A percentile compares a stretch with the other conserved stretches of the same genome.
These are phyloP conservation scores for Globisporangium polare DNA, from an alignment of 352 stramenopile species.

Conservation along the genomic window DNA sequence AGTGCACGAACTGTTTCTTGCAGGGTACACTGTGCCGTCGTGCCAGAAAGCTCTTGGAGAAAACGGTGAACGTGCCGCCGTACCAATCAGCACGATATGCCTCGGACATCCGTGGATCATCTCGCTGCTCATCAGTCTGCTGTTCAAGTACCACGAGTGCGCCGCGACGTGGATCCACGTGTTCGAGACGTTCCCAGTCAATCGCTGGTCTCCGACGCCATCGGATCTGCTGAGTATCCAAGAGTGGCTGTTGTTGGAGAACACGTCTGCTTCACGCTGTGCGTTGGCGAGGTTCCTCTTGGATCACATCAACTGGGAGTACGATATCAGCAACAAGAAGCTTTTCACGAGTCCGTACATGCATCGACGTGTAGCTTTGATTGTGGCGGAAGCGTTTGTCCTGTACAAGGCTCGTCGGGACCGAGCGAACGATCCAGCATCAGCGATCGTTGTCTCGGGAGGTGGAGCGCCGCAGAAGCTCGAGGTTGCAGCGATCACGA, in stretches of 20 bases:
- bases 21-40: conserved; percentile 42
- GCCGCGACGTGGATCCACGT: conserved; percentile 77
- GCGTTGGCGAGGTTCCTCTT: conserved; percentile 70
- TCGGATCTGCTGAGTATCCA: conserved; percentile 70
- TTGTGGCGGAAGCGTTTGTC: conserved; percentile 73
- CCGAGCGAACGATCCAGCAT: conserved; percentile 30
- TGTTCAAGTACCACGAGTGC: conserved; percentile 80
- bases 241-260: conserved; percentile 79
- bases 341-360: conserved; percentile 67
- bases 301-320: conserved; percentile 86
- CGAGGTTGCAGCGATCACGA: conserved; percentile 52
- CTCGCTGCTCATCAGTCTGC: conserved; percentile 52
- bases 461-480: conserved; percentile 48
- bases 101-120: conserved; percentile 55
- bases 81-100: conserved; percentile 59
- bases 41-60: conserved; percentile 43
- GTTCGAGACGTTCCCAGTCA: conserved; percentile 86
- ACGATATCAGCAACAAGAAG: conserved; percentile 49
- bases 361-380: conserved; percentile 75
- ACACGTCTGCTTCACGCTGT: conserved; percentile 54
- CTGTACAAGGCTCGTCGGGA: conserved; percentile 57
- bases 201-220: conserved; percentile 65
- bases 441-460: conserved; percentile 37
- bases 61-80: conserved; percentile 46
- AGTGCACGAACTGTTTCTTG: conserved; percentile 69